Evolutionary conservation across 164 flowering plant genomes (phyloP).

Genomic region (Chloranthus sessilifolius): DNA sequence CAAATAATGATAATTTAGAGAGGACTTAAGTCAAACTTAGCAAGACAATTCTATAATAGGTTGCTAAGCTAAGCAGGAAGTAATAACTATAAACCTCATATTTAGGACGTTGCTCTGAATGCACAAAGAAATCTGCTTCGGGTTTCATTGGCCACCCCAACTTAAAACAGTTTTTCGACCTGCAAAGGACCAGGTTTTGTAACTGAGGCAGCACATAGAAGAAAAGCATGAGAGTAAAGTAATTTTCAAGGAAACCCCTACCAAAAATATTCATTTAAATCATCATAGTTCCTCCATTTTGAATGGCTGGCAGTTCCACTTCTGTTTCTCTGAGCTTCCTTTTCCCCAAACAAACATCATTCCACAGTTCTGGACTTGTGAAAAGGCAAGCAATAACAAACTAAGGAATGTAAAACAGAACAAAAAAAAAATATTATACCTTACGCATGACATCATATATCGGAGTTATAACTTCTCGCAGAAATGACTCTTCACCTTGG

Average conservation of each 20-base stretch:
- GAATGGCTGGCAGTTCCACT: slow-evolving; percentile 91
- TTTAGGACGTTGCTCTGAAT: slow-evolving; percentile 39
- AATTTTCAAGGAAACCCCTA: slow-evolving; percentile 20
- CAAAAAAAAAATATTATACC: slow-evolving; percentile 32
- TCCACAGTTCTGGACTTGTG: slow-evolving; percentile 9
- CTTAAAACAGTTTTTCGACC: slow-evolving; percentile 71
- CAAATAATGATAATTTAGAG: too few relatives aligned
- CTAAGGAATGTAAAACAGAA: not conserved
- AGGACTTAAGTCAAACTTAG: too few relatives aligned
- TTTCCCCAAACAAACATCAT: slow-evolving; percentile 22
- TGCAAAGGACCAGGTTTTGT: slow-evolving; percentile 15
- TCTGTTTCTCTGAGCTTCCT: slow-evolving; percentile 89
- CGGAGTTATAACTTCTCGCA: slow-evolving; percentile 73
- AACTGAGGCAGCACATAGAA: not conserved
- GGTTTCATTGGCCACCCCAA: slow-evolving; percentile 81
- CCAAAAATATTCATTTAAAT: slow-evolving; percentile 98
- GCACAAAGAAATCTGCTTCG: slow-evolving; percentile 72
- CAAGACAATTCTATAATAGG: too few relatives aligned
- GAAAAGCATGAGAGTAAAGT: not conserved
- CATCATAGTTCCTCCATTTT: slow-evolving; percentile 97
- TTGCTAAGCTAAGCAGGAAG: too few relatives aligned
- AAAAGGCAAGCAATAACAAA: slow-evolving; percentile 5
- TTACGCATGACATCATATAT: slow-evolving; percentile 72
- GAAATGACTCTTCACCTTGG: slow-evolving; percentile 68
- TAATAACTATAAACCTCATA: too few relatives aligned